These are phyloP conservation scores for Ceriops zippeliana DNA, from an alignment of 345 rosid genomes.

Conservation along the genomic window DNA sequence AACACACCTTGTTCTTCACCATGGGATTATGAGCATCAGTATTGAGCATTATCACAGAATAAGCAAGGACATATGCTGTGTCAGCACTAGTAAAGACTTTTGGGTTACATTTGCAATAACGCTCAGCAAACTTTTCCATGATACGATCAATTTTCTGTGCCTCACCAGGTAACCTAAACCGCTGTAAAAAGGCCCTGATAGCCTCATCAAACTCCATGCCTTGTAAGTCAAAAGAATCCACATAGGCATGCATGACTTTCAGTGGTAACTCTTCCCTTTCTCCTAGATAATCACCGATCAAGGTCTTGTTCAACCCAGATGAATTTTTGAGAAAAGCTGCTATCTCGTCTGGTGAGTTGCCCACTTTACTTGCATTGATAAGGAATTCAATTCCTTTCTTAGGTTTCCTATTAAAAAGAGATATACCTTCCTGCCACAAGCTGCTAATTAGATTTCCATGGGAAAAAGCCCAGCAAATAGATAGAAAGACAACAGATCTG, in stretches of 20 bases:
- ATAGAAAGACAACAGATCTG: slow-evolving; percentile 8
- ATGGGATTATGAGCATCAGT: slow-evolving; percentile 98
- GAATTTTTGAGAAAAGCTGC: slow-evolving; percentile 89
- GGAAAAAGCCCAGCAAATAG: slow-evolving; percentile 12
- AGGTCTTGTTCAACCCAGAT: slow-evolving; percentile 77
- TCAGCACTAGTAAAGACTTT: slow-evolving; percentile 93
- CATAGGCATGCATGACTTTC: slow-evolving; percentile 98
- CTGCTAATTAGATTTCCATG: slow-evolving; percentile 36
- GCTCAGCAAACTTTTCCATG: slow-evolving; percentile 98
- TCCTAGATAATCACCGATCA: slow-evolving; percentile 97
- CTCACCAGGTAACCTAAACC: slow-evolving; percentile 98
- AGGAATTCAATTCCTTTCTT: slow-evolving; percentile 96
- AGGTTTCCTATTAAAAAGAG: slow-evolving; percentile 95
- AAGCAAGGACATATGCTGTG: slow-evolving; percentile 97
- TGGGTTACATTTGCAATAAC: slow-evolving; percentile 95
- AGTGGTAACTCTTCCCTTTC: slow-evolving; percentile 94
- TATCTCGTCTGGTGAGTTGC: slow-evolving; percentile 88
- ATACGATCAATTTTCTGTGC: slow-evolving; percentile 99
- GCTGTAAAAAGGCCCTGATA: slow-evolving; percentile 73
- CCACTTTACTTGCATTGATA: slow-evolving; percentile 91
- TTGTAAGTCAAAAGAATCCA: slow-evolving; percentile 88
- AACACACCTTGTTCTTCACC: slow-evolving; percentile 93
- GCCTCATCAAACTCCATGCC: slow-evolving; percentile 96
- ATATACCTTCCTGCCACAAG: slow-evolving; percentile 99
- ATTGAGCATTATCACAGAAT: slow-evolving; percentile 94